These are phyloP conservation scores for Gyrodon lividus DNA, from an alignment of 768 basidiomycete genomes.

Conservation along the genomic window DNA sequence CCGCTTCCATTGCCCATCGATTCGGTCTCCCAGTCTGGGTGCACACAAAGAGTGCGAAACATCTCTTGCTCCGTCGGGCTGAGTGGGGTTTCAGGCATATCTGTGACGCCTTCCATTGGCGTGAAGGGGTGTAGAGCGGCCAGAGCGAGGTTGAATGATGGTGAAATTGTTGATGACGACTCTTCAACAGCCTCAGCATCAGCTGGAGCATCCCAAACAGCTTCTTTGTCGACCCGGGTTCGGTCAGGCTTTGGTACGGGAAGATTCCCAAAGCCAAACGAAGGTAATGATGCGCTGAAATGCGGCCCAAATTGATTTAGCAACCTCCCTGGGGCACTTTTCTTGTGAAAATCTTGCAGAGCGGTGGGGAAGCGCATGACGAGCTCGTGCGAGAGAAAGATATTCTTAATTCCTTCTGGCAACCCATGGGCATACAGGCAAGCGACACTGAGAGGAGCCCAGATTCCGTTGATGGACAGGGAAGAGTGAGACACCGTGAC, in stretches of 20 bases:
- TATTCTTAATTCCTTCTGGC: conserved; percentile 38
- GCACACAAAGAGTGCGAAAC: conserved; percentile 61
- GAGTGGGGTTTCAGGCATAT: conserved; percentile 44
- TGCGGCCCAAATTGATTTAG: conserved; percentile 64
- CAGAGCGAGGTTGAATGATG: conserved; percentile 30
- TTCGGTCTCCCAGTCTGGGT: conserved; percentile 47
- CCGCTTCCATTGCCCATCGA: conserved; percentile 12
- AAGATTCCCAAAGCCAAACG: background rate
- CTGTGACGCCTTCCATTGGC: conserved; percentile 10
- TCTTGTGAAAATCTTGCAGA: conserved; percentile 55
- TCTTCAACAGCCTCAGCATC: conserved; percentile 24
- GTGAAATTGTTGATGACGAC: conserved; percentile 21
- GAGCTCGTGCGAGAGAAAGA: conserved; percentile 63
- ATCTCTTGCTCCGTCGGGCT: conserved; percentile 72
- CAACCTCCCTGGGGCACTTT: conserved; percentile 44
- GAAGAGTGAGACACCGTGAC: conserved; percentile 53
- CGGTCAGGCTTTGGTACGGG: conserved; percentile 4
- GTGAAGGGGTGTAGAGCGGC: conserved; percentile 26
- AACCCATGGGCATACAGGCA: conserved; percentile 39
- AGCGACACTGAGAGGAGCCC: conserved; percentile 64
- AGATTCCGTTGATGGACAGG: conserved; percentile 55
- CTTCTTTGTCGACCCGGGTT: conserved; percentile 7
- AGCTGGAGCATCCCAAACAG: conserved; percentile 18
- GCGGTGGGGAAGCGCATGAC: conserved; percentile 63
- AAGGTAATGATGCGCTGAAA: conserved; percentile 46